Base-by-base conservation (phyloP, 805 yeast genomes). In the Sugiyamaella boreocaroliniensis region DNA sequence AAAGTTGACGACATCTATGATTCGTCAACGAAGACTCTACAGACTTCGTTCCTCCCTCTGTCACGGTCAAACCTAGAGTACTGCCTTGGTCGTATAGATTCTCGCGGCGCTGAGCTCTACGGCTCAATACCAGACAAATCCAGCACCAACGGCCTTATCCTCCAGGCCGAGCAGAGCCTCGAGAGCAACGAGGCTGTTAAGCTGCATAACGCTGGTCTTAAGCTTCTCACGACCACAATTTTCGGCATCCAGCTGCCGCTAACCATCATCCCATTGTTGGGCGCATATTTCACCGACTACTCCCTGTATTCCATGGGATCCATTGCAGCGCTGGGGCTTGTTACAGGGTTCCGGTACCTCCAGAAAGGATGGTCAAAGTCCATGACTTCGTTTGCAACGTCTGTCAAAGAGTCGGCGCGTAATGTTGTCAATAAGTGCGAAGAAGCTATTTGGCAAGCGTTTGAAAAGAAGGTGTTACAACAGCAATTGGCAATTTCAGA, bases 241-340 rank as follows among this genome's bases (percentile, higher is more conserved):
- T 56, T 68, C 15, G 64, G 65, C 8, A 60, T 68, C 14, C 75
- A 72, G 55, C 58, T 70, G 8, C 75, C 75, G 0, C 49, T 62
- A 12, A 57, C 55, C 1, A 54, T 61, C 1, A 43, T 68, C 12
- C 65, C 75, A 1, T 49, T 56, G 1, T 62, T 65, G 12, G 73
- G 73, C 3, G 52, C 54, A 45, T 60, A 58, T 43, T 61, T 68
- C 42, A 58, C 57, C 40, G 70, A 61, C 32, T 62, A 58, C 47
- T 51, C 68, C 1, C 54, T 60, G 50, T 69, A 62, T 52, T 54
- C 70, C 15, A 68, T 69, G 70, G 68, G 63, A 2, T 66, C 70
- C 1, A 51, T 72, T 11, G 67, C 71, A 0, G 63, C 61, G 4
- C 61, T 72, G 4, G 75, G 75, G 1, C 19, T 60, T 2, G 70